Percentiles rank a stretch among this genome's conserved stretches.
Conservation (phyloP, 2,329 filamentous ascomycete genomes). For the Epichloe gansuensis region DNA sequence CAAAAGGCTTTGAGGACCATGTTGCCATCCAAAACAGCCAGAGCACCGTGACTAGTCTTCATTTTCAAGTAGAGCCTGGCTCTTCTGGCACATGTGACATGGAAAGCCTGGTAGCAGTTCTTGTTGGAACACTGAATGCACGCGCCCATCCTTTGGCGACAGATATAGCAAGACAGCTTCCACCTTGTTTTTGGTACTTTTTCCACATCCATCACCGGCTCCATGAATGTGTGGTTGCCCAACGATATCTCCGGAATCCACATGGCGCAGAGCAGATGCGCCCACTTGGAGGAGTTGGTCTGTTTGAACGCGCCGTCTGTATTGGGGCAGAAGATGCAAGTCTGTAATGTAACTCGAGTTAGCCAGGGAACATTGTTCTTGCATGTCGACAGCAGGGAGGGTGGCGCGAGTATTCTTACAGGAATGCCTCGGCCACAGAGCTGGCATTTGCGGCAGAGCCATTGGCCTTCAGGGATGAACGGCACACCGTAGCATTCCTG, state of each 20-base stretch:
- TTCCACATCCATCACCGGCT: slow-evolving; percentile 94
- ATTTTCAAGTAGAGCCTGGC: slow-evolving; percentile 86
- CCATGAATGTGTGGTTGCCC: slow-evolving; percentile 94
- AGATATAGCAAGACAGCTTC: slow-evolving; percentile 93
- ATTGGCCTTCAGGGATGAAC: slow-evolving; percentile 96
- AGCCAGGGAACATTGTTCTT: not conserved
- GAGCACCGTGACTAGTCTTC: slow-evolving; percentile 77
- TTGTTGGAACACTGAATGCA: slow-evolving; percentile 98
- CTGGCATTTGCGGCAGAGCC: slow-evolving; percentile 94
- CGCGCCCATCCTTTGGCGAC: slow-evolving; percentile 92
- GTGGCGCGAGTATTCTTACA: slow-evolving; percentile 31
- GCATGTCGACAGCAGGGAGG: not conserved
- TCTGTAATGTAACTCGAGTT: slow-evolving; percentile 29
- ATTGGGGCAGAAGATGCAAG: slow-evolving; percentile 97
- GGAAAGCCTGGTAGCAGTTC: slow-evolving; percentile 91
- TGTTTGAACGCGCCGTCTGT: slow-evolving; percentile 97
- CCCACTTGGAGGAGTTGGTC: slow-evolving; percentile 92
- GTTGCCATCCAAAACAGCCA: slow-evolving; percentile 64
- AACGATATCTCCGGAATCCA: slow-evolving; percentile 97
- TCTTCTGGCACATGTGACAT: slow-evolving; percentile 86
- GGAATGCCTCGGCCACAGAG: slow-evolving; percentile 84
- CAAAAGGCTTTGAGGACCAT: slow-evolving; percentile 89
- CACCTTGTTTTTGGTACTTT: slow-evolving; percentile 91
- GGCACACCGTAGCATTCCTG: slow-evolving; percentile 98
- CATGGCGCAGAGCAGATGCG: slow-evolving; percentile 89